Conservation (phyloP, 257 asterid species). For the Oldenlandia corymbosa region DNA sequence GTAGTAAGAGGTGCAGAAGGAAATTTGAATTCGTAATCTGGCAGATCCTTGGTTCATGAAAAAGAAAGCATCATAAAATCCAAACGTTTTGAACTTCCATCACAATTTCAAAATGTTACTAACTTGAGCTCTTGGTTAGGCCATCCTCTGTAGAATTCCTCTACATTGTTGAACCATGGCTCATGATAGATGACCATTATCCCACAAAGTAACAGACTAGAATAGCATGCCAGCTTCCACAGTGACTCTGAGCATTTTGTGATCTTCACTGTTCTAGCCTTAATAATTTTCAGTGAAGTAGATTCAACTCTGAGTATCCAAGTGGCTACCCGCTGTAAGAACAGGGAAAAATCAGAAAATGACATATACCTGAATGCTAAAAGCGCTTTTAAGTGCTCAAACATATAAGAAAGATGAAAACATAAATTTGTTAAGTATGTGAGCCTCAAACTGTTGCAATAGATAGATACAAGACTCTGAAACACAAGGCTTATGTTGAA, state of each 20-base stretch:
- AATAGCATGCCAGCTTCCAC: conserved; percentile 92
- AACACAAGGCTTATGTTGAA: too few relatives aligned
- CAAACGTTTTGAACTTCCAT: background rate
- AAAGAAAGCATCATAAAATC: background rate
- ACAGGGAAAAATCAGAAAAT: conserved; percentile 25
- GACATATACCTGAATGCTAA: too few relatives aligned
- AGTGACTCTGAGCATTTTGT: conserved; percentile 85
- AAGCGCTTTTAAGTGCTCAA: background rate
- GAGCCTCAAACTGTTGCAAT: too few relatives aligned
- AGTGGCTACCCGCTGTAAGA: conserved; percentile 61
- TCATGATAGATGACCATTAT: conserved; percentile 43
- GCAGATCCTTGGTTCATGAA: too few relatives aligned
- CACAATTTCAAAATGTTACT: conserved; percentile 8
- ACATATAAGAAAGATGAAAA: too few relatives aligned
- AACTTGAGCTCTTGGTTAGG: conserved; percentile 69
- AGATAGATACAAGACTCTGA: too few relatives aligned
- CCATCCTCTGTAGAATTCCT: conserved; percentile 70
- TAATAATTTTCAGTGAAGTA: conserved; percentile 34
- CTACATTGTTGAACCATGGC: conserved; percentile 69
- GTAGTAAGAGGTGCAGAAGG: conserved; percentile 21
- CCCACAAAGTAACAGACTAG: conserved; percentile 51
- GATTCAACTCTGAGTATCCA: conserved; percentile 55
- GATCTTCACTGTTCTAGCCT: conserved; percentile 54
- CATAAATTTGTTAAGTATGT: too few relatives aligned
- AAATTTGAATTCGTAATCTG: too few relatives aligned